Conservation (phyloP, 2,329 filamentous ascomycete species). For the Cyclaneusma minus region DNA sequence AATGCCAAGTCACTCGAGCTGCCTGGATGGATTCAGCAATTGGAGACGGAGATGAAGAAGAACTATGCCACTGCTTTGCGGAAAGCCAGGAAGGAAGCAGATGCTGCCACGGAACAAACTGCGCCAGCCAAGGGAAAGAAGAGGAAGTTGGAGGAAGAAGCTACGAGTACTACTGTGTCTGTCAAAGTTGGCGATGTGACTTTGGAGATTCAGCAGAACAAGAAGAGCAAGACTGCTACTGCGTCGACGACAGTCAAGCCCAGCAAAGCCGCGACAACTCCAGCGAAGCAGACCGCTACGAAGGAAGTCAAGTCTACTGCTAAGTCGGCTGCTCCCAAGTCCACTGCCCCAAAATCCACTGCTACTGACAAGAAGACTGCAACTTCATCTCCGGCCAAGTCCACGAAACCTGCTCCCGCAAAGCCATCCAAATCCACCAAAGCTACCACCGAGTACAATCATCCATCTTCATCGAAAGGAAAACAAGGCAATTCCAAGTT, state of each 20-base stretch:
- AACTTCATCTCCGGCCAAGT: constrained; percentile 5
- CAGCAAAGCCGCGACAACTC: too few relatives aligned
- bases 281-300: constrained; percentile 6
- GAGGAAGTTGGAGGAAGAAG: constrained; percentile 16
- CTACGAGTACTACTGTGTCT: constrained; percentile 12
- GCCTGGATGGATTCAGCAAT: constrained; percentile 27
- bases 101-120: constrained; percentile 4
- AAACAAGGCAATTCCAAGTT: too few relatives aligned
- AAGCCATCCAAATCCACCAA: too few relatives aligned
- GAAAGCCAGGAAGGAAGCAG: constrained; percentile 27
- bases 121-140: constrained; percentile 5
- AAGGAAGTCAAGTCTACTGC: constrained; percentile 17
- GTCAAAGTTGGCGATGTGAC: constrained; percentile 15
- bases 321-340: constrained; percentile 2
- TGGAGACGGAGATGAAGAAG: constrained; percentile 40
- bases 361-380: constrained; percentile 1
- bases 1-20: constrained; percentile 30
- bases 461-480: too few relatives aligned
- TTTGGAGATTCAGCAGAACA: constrained; percentile 5
- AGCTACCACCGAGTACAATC: too few relatives aligned
- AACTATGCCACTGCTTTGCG: constrained; percentile 35
- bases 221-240: constrained; percentile 1
- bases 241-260: constrained; percentile 12
- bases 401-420: too few relatives aligned
- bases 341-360: constrained; percentile 6